Evolutionary conservation across 2,329 filamentous ascomycete species (phyloP).

Genomic region (Metarhizium anisopliae): DNA sequence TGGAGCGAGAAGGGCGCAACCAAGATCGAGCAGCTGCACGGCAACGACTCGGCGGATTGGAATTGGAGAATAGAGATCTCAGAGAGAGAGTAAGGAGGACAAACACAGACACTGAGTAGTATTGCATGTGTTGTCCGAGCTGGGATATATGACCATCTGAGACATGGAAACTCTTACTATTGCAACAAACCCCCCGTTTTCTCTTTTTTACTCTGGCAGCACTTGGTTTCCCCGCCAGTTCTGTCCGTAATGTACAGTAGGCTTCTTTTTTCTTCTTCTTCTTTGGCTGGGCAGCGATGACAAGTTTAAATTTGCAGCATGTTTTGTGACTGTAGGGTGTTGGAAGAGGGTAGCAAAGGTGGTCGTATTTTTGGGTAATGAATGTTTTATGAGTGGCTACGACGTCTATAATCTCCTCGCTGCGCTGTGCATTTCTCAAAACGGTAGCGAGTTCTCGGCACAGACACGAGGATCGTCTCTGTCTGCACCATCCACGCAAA

Average conservation of each 20-base stretch:
- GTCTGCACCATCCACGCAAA: too few relatives aligned
- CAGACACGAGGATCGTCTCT: too few relatives aligned
- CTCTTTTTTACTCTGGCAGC: neutral
- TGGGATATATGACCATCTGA: neutral
- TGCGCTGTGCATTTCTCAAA: neutral
- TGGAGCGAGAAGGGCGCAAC: conserved; percentile 77
- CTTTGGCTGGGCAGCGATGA: neutral
- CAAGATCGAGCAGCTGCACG: conserved; percentile 78
- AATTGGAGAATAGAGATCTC: conserved; percentile 64
- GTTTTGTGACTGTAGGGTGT: neutral
- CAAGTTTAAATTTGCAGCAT: neutral
- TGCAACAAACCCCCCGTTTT: neutral
- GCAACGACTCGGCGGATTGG: conserved; percentile 69
- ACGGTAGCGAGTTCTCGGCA: too few relatives aligned
- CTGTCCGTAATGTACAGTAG: neutral
- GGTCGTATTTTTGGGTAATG: neutral
- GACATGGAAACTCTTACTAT: neutral
- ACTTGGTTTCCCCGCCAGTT: neutral
- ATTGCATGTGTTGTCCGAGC: conserved; percentile 3
- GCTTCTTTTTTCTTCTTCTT: neutral
- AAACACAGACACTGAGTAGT: conserved; percentile 7
- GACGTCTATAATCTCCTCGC: neutral
- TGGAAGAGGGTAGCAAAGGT: neutral
- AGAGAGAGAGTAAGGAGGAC: conserved; percentile 47
- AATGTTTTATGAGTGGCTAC: neutral